A percentile compares a stretch with the other conserved stretches of the same genome.
Evolutionary conservation across 345 rosid species (phyloP).

Genomic region (Cardamine occulta): DNA sequence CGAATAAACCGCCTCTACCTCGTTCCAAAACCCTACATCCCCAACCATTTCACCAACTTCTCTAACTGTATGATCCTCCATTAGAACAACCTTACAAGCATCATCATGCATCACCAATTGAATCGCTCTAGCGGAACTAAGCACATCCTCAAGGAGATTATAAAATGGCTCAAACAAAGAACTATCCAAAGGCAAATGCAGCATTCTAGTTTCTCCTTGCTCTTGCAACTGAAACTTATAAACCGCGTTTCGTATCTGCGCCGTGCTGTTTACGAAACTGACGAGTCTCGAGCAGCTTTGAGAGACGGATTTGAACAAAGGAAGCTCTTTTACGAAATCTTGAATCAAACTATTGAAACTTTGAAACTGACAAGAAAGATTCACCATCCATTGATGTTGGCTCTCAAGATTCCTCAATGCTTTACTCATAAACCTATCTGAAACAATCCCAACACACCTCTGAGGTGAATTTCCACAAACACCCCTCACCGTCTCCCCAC

Average conservation of each 20-base stretch:
- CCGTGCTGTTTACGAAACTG: constrained; percentile 61
- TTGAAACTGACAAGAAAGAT: constrained; percentile 90
- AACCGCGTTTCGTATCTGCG: constrained; percentile 61
- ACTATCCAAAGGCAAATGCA: constrained; percentile 61
- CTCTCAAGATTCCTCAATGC: constrained; percentile 86
- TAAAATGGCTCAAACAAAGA: constrained; percentile 53
- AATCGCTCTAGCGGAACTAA: constrained; percentile 69
- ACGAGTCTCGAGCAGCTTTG: constrained; percentile 79
- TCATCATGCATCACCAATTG: constrained; percentile 71
- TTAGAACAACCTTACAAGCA: constrained; percentile 59
- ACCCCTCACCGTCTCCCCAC: constrained; percentile 84
- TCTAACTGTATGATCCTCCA: constrained; percentile 76
- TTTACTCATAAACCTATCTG: constrained; percentile 81
- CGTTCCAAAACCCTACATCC: constrained; percentile 88
- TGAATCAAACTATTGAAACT: constrained; percentile 72
- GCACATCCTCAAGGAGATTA: constrained; percentile 73
- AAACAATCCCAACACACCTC: constrained; percentile 92
- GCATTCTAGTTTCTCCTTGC: constrained; percentile 62
- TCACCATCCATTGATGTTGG: constrained; percentile 95
- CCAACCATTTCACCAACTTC: constrained; percentile 76
- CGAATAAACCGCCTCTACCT: constrained; percentile 78
- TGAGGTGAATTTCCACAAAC: constrained; percentile 83
- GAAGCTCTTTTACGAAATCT: constrained; percentile 78
- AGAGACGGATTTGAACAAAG: constrained; percentile 66
- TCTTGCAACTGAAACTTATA: constrained; percentile 86